Base-by-base conservation (phyloP, 352 stramenopile genomes). In the Bremia lactucae region DNA sequence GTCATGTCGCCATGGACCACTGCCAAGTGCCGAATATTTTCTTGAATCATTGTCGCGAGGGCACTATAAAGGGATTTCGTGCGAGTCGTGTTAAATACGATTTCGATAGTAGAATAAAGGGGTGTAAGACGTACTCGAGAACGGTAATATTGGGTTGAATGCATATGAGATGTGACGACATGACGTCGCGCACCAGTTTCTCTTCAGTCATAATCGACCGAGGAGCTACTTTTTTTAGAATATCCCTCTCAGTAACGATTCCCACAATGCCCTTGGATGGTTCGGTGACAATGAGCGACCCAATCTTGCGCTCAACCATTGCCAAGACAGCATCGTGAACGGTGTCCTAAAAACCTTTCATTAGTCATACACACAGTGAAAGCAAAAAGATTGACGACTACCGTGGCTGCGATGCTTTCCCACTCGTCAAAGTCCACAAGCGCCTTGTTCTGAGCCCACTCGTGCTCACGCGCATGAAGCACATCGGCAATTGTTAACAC, bases 81-180 rank as follows among this genome's bases (percentile, higher is more conserved):
- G 37, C 36, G 19, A 11, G 3, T 16, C n/a, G 1, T 7, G 6
- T 31, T 14, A 21, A 18, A 23, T 37, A 41, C 6, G 26, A 16
- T 26, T 18, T 13, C 36, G 2, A n/a, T n/a, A n/a, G n/a, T n/a
- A n/a, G n/a, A n/a, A n/a, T n/a, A n/a, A n/a, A n/a, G n/a, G n/a
- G n/a, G n/a, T 18, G 31, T 21, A 22, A 9, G 20, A 70, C 72
- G 14, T 57, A 89, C 74, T 87, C 78, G 26, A 91, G 86, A 23
- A 91, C 69, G 3, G 78, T 87, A 15, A 74, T 91, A 20, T 49
- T 76, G 5, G 75, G 67, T 16, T 81, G 75, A 46, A 91, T 84
- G 39, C 78, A 91, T 71, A 88, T 86, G 51, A 91, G 87, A 41
- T 88, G 78, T 1, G 75, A 77, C 23, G 72, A 83, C 78, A 88